These are phyloP conservation scores for Thelonectria discophora DNA, from an alignment of 2,329 filamentous ascomycete genomes.

Conservation along the genomic window DNA sequence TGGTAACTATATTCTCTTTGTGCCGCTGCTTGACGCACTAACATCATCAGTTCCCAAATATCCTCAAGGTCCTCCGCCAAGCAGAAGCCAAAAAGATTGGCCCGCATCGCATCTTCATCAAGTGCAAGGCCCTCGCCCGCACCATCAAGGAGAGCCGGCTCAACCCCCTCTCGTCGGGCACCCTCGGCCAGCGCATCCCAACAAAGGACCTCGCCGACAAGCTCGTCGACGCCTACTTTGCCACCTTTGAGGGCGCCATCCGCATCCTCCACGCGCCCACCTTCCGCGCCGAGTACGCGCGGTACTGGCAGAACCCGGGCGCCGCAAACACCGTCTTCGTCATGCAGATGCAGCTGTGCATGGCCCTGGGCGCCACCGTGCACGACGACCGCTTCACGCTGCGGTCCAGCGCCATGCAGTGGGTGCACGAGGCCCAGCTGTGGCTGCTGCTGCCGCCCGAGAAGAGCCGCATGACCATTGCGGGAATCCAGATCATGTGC, in stretches of 20 bases:
- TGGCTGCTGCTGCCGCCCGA: conserved; percentile 59
- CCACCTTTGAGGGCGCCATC: conserved; percentile 64
- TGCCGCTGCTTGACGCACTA: neutral
- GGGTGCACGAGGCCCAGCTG: conserved; percentile 62
- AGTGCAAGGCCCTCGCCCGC: conserved; percentile 53
- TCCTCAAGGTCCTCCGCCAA: conserved; percentile 40
- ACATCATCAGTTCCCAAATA: conserved; percentile 42
- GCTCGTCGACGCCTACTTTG: conserved; percentile 62
- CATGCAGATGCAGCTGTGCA: conserved; percentile 62
- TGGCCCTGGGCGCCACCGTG: conserved; percentile 60
- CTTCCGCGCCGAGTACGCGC: conserved; percentile 63
- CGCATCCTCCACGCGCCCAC: conserved; percentile 66
- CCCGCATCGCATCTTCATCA: conserved; percentile 45
- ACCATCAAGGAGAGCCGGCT: conserved; percentile 53
- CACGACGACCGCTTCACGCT: conserved; percentile 57
- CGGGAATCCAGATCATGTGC: conserved; percentile 61
- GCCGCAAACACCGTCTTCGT: conserved; percentile 55
- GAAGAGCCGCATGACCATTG: conserved; percentile 59
- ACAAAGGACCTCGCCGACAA: conserved; percentile 55
- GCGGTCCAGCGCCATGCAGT: conserved; percentile 54
- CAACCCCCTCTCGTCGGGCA: conserved; percentile 47
- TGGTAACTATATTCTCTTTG: conserved; percentile 45
- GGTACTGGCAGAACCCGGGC: conserved; percentile 56
- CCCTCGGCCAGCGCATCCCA: conserved; percentile 53
- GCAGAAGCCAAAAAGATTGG: conserved; percentile 43